phyloP scores from a whole-genome alignment of 1,139 yeast genomes.

The Saccharomyces hybrid region DNA sequence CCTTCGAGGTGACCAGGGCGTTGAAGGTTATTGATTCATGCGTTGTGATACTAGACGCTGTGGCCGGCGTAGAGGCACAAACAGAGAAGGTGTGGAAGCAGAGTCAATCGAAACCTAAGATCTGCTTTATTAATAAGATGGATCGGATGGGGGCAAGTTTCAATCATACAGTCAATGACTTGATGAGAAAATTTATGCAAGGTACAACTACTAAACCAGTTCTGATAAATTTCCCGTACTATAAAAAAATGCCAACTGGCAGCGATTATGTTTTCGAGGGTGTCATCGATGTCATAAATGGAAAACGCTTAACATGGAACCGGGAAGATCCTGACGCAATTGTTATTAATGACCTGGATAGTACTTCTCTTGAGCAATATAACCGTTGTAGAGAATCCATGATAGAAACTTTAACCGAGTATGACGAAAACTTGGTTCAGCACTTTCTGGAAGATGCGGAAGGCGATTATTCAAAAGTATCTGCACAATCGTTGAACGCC shows the following conservation, averaged over 20 bases:
- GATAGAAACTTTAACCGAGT: slow-evolving; percentile 76
- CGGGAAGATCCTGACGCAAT: slow-evolving; percentile 35
- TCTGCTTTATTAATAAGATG: slow-evolving; percentile 87
- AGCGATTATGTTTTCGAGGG: slow-evolving; percentile 52
- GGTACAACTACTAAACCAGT: slow-evolving; percentile 55
- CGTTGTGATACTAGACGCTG: slow-evolving; percentile 86
- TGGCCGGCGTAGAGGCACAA: slow-evolving; percentile 97
- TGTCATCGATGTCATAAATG: slow-evolving; percentile 72
- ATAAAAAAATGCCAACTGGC: slow-evolving; percentile 39
- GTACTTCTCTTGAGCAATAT: slow-evolving; percentile 43
- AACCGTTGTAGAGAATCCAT: slow-evolving; percentile 59
- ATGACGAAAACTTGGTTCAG: slow-evolving; percentile 70
- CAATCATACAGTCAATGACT: slow-evolving; percentile 79
- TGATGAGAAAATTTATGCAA: slow-evolving; percentile 53
- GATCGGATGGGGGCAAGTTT: slow-evolving; percentile 95
- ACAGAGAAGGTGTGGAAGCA: slow-evolving; percentile 96
- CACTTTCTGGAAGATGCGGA: slow-evolving; percentile 63
- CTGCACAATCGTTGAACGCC: slow-evolving; percentile 41
- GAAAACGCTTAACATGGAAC: slow-evolving; percentile 60
- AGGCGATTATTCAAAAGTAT: slow-evolving; percentile 52
- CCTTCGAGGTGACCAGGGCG: slow-evolving; percentile 87
- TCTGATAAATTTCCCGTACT: slow-evolving; percentile 68
- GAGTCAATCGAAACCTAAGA: slow-evolving; percentile 64
- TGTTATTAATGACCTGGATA: slow-evolving; percentile 26
- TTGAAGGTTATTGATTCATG: slow-evolving; percentile 89